Conservation (phyloP, 1,284 basidiomycete species). For the Ganoderma meredithae region DNA sequence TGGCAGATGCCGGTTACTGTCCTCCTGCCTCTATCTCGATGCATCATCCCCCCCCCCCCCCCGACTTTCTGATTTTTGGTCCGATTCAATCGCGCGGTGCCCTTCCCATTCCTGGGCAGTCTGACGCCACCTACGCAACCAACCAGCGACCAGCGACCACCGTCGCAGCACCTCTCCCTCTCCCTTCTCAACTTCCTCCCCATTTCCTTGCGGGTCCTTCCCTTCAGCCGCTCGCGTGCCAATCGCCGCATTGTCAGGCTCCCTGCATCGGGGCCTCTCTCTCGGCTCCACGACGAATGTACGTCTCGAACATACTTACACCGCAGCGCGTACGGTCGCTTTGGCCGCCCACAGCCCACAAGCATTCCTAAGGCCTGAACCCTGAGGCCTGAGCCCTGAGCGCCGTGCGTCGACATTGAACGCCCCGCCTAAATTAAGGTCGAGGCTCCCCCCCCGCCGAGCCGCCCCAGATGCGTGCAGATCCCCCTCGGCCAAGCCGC, state of each 20-base stretch:
- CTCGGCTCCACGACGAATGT: neutral
- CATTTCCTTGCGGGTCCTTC: neutral
- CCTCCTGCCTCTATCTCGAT: neutral
- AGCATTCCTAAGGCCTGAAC: neutral
- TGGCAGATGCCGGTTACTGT: neutral
- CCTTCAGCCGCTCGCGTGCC: neutral
- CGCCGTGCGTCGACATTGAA: neutral
- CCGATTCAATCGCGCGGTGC: slow-evolving; percentile 7
- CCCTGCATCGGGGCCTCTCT: neutral
- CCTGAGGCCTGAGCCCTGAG: no score
- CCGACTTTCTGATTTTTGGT: neutral
- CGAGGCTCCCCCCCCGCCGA: neutral
- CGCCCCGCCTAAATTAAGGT: neutral
- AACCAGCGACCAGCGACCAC: neutral
- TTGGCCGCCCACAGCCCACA: neutral
- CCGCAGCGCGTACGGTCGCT: neutral
- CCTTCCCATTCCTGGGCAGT: neutral
- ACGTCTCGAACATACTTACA: neutral
- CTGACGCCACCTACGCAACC: slow-evolving; percentile 1
- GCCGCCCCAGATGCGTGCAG: slow-evolving; percentile 1
- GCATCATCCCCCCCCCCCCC: neutral
- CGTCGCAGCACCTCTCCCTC: neutral
- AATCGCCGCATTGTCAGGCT: slow-evolving; percentile 1
- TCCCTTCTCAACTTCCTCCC: slow-evolving; percentile 1
- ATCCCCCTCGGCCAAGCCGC: slow-evolving; percentile 4